Evolutionary conservation across 352 stramenopile species (phyloP).

Genomic region (Phytopythium vexans): DNA sequence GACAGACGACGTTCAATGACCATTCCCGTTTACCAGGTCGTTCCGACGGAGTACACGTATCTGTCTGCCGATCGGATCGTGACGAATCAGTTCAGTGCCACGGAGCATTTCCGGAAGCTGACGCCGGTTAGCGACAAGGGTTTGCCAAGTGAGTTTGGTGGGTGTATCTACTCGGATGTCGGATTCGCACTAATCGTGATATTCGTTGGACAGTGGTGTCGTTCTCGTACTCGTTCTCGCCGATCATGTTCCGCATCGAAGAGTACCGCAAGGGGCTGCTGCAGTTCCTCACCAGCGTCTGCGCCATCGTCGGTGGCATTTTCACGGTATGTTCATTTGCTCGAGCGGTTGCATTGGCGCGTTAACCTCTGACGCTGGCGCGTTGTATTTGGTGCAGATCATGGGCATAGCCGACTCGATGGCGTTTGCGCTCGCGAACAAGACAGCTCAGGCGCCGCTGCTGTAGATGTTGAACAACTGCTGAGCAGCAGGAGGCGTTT

Average conservation of each 20-base stretch:
- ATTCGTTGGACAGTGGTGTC: slow-evolving; percentile 85
- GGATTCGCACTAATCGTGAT: slow-evolving; percentile 7
- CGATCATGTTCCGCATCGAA: slow-evolving; percentile 96
- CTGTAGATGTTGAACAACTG: no score
- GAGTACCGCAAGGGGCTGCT: slow-evolving; percentile 88
- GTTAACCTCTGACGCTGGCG: slow-evolving; percentile 5
- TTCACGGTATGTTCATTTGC: slow-evolving; percentile 69
- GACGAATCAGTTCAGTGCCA: slow-evolving; percentile 98
- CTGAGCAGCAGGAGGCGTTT: slow-evolving; percentile 2
- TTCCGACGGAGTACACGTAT: slow-evolving; percentile 94
- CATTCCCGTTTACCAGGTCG: slow-evolving; percentile 63
- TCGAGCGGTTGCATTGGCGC: slow-evolving; percentile 2
- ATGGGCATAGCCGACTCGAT: slow-evolving; percentile 72
- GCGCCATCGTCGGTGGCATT: slow-evolving; percentile 90
- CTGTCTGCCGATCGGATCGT: slow-evolving; percentile 84
- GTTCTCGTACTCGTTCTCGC: slow-evolving; percentile 96
- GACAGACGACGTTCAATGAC: not conserved
- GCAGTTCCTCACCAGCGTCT: slow-evolving; percentile 91
- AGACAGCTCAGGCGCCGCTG: slow-evolving; percentile 37
- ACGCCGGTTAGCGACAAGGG: slow-evolving; percentile 86
- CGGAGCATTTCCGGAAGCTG: slow-evolving; percentile 91
- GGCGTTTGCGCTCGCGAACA: slow-evolving; percentile 49
- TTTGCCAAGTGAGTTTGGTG: slow-evolving; percentile 59
- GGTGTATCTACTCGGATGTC: no score
- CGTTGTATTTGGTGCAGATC: slow-evolving; percentile 29